phyloP scores from a whole-genome alignment of 2,329 filamentous ascomycete genomes.

The Coniosporium tulheliwenetii region DNA sequence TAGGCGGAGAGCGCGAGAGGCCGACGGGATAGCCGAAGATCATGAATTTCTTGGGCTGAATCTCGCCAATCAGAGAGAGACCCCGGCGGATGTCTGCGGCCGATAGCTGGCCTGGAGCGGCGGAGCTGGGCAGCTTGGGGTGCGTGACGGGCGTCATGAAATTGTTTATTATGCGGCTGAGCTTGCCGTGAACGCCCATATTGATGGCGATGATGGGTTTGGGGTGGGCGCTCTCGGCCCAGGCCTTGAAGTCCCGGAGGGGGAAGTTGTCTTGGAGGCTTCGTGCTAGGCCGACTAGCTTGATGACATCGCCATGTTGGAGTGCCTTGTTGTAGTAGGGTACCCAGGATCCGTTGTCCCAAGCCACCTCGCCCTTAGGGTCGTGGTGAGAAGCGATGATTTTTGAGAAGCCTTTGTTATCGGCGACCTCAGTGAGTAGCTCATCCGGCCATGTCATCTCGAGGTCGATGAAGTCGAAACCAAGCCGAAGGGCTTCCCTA shows the following conservation, averaged over 20 bases:
- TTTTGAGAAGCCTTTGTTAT: constrained; percentile 55
- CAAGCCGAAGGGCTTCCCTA: constrained; percentile 61
- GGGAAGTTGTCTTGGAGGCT: constrained; percentile 74
- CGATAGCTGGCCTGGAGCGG: constrained; percentile 84
- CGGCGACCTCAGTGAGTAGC: constrained; percentile 36
- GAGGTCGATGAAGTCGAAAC: constrained; percentile 83
- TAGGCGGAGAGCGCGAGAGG: constrained; percentile 67
- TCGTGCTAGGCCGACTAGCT: constrained; percentile 72
- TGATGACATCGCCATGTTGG: constrained; percentile 84
- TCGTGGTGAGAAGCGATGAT: constrained; percentile 97
- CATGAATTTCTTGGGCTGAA: constrained; percentile 62
- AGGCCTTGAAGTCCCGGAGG: constrained; percentile 64
- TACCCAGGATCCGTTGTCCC: constrained; percentile 88
- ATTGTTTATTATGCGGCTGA: constrained; percentile 76
- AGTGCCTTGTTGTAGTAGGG: constrained; percentile 78
- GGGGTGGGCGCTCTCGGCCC: constrained; percentile 56
- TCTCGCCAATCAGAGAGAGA: constrained; percentile 62
- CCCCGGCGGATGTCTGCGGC: constrained; percentile 74
- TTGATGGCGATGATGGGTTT: constrained; percentile 90
- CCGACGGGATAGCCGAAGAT: constrained; percentile 78
- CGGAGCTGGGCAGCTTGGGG: constrained; percentile 75
- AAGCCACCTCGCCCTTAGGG: constrained; percentile 60
- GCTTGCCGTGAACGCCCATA: constrained; percentile 77
- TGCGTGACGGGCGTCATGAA: constrained; percentile 95
- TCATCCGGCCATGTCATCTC: constrained; percentile 69